Conservation (phyloP, 805 yeast species). For the Danielia oregonensis region DNA sequence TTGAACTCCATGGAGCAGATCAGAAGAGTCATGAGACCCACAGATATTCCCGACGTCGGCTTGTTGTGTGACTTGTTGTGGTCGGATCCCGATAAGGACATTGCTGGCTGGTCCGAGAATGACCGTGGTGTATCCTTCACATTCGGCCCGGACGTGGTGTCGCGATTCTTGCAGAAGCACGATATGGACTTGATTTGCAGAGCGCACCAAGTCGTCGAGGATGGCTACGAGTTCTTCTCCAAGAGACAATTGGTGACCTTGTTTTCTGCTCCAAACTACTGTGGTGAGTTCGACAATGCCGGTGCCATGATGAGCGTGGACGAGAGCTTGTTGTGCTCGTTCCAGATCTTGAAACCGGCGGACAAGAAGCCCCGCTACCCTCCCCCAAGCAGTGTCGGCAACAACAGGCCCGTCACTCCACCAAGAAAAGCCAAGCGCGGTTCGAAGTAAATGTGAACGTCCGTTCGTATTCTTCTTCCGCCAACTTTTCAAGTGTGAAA, state of each 20-base stretch:
- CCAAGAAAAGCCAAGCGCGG: slow-evolving; percentile 57
- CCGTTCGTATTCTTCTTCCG: background rate
- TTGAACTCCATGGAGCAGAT: slow-evolving; percentile 97
- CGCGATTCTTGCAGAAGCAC: slow-evolving; percentile 92
- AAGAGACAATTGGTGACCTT: slow-evolving; percentile 94
- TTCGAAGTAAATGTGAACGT: slow-evolving; percentile 29
- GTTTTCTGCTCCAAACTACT: slow-evolving; percentile 95
- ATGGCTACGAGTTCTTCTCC: slow-evolving; percentile 95
- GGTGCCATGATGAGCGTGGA: slow-evolving; percentile 99
- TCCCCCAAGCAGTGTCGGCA: slow-evolving; percentile 39
- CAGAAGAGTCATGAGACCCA: slow-evolving; percentile 98
- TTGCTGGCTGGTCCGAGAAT: slow-evolving; percentile 98
- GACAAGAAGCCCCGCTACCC: slow-evolving; percentile 81
- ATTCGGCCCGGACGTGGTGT: slow-evolving; percentile 99
- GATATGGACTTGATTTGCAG: slow-evolving; percentile 98
- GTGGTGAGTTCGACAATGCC: slow-evolving; percentile 98
- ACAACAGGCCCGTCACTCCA: slow-evolving; percentile 52
- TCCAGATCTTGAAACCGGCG: slow-evolving; percentile 96
- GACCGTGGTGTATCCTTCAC: slow-evolving; percentile 99
- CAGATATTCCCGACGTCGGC: slow-evolving; percentile 98
- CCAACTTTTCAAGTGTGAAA: slow-evolving; percentile 1
- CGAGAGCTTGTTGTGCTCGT: slow-evolving; percentile 91
- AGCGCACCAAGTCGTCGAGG: slow-evolving; percentile 99
- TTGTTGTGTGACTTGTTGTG: slow-evolving; percentile 92
- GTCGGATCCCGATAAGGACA: slow-evolving; percentile 99